These are phyloP conservation scores for Fusarium zealandicum DNA, from an alignment of 2,329 filamentous ascomycete species.

Conservation along the genomic window DNA sequence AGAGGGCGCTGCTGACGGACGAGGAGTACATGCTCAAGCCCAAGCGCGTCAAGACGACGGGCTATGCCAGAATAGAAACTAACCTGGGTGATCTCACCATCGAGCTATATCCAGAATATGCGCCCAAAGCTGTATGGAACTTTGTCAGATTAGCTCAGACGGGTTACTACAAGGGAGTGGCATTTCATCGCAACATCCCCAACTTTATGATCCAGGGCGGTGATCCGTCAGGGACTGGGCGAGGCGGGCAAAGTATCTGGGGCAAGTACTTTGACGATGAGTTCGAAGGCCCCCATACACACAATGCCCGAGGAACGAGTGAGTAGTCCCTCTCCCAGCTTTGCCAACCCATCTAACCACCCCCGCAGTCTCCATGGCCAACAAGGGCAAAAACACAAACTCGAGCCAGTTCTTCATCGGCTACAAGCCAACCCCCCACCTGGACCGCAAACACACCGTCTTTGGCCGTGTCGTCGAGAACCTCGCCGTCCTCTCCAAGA, in stretches of 20 bases:
- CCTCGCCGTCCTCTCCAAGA: conserved; percentile 70
- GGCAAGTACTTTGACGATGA: conserved; percentile 94
- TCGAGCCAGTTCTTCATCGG: conserved; percentile 94
- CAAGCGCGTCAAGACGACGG: conserved; percentile 85
- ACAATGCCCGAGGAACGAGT: conserved; percentile 76
- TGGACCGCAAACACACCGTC: conserved; percentile 96
- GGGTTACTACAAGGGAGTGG: conserved; percentile 85
- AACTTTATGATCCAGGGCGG: conserved; percentile 99
- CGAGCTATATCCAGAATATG: conserved; percentile 88
- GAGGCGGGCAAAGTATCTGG: conserved; percentile 92
- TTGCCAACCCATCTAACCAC: conserved; percentile 6
- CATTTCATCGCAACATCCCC: conserved; percentile 92
- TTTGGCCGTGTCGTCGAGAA: conserved; percentile 88
- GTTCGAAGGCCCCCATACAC: conserved; percentile 86
- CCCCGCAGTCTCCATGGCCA: conserved; percentile 78
- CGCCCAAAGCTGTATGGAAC: conserved; percentile 96
- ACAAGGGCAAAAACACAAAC: conserved; percentile 98
- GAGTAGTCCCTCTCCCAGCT: conserved; percentile 18
- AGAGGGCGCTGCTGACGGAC: conserved; percentile 84
- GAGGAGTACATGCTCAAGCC: conserved; percentile 98
- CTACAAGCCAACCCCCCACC: conserved; percentile 82
- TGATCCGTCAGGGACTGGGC: conserved; percentile 89
- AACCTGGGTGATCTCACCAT: conserved; percentile 85
- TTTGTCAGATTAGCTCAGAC: conserved; percentile 87
- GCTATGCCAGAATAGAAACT: conserved; percentile 89